Conservation (phyloP, 805 yeast genomes). For the Yarrowia sp. region DNA sequence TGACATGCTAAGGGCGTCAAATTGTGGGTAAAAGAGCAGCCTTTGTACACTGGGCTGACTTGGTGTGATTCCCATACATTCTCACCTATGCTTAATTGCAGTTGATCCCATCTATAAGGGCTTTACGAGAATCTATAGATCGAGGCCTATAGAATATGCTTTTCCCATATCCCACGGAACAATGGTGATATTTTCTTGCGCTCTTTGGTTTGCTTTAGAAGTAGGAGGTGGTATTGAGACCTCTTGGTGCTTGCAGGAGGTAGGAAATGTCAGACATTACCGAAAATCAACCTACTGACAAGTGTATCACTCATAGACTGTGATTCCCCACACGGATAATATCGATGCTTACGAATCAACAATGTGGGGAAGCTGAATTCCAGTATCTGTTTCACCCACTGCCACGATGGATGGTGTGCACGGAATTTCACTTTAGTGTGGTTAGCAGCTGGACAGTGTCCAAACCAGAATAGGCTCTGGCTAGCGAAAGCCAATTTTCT, state of each 20-base stretch:
- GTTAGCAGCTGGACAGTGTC: background rate
- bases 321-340: slow-evolving; percentile 2
- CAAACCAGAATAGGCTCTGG: background rate
- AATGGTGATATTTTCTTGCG: background rate
- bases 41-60: background rate
- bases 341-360: background rate
- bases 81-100: background rate
- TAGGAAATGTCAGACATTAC: no score
- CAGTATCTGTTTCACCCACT: slow-evolving; percentile 6
- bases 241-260: no score
- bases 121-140: background rate
- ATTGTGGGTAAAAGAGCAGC: no score
- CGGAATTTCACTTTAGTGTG: slow-evolving; percentile 8
- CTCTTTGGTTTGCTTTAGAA: background rate
- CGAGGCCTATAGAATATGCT: background rate
- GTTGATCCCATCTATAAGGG: slow-evolving; percentile 6
- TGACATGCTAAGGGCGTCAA: background rate
- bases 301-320: no score
- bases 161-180: background rate
- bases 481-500: background rate
- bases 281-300: no score
- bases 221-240: no score
- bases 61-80: background rate
- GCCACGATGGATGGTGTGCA: background rate
- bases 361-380: slow-evolving; percentile 6